Base-by-base conservation (phyloP, 768 basidiomycete species). In the Leccinum subgranulosum region DNA sequence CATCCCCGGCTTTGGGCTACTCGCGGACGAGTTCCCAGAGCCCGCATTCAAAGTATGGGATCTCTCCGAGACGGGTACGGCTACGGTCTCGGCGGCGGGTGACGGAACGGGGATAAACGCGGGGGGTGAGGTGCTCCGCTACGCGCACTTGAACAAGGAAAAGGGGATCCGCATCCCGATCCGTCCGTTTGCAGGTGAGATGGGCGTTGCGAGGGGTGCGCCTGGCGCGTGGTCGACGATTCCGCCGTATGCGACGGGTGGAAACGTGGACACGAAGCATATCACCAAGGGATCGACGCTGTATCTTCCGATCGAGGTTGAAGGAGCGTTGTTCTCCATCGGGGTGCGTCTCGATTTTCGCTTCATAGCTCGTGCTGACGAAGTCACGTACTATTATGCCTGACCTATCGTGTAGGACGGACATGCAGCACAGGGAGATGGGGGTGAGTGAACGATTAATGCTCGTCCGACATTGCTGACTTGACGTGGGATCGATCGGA, bases 361-460 rank as follows among this genome's bases (percentile, higher is more conserved):
- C 15, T 36, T 17, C 15, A 17, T 17, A 39, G 36, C 8, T 36
- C 17, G 8, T 3, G 15, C 39, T 56, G 51, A 57, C 14, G 17
- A 10, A 23, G 4, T 4, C 11, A 0, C 11, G 11, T 19, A 12
- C n/a, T n/a, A n/a, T 43, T 29, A 21, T 14, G 8, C 15, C 12
- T 9, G n/a, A 28, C 27, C 14, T 31, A 12, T 12, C 4, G 17
- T 33, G 14, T 21, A 85, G 84, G 85, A 86, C 57, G 85, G 85
- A 5, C 85, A 86, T 67, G 85, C 84, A 3, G 83, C 81, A 9
- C 85, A 85, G 70, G 85, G 85, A 7, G 85, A 85, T 64, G 85
- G 85, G 67, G 85, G 84, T 82, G 55, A 57, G 79, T 46, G 31
- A 28, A 0, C 3, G n/a, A 21, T 3, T 14, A 8, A 28, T 67